A percentile compares a stretch with the other conserved stretches of the same genome.
phyloP scores from a whole-genome alignment of 176 grass and related monocot species.

The Melocanna baccifera region DNA sequence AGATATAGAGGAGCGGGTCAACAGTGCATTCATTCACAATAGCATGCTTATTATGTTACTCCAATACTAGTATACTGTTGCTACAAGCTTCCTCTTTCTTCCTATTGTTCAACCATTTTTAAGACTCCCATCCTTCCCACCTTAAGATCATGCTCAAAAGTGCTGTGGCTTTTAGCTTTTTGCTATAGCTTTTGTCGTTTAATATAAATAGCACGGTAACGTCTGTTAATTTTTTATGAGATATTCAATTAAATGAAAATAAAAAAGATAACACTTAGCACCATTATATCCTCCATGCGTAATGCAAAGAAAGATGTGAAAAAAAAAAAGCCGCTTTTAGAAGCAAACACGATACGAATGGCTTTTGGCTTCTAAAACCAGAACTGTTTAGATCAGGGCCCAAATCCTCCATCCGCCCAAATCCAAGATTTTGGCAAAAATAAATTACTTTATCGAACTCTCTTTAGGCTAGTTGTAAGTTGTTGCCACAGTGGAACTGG shows the following conservation, averaged over 20 bases:
- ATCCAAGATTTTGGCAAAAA: background rate
- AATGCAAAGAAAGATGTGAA: too few species aligned
- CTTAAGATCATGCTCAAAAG: background rate
- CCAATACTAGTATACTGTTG: background rate
- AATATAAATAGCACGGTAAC: too few species aligned
- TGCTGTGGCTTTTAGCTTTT: too few species aligned
- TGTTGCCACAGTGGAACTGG: background rate
- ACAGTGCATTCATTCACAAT: background rate
- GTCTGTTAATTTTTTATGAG: too few species aligned
- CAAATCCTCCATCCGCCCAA: background rate
- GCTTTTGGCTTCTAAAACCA: too few species aligned
- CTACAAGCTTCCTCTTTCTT: background rate
- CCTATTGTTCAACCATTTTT: background rate
- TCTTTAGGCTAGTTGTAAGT: background rate
- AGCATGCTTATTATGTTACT: conserved; percentile 6
- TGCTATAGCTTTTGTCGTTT: too few species aligned
- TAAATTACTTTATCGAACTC: background rate
- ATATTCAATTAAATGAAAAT: too few species aligned
- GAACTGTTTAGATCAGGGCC: too few species aligned
- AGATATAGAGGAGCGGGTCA: background rate
- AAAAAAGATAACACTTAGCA: too few species aligned
- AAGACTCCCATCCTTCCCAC: background rate
- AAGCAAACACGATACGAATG: too few species aligned
- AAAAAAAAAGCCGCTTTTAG: too few species aligned
- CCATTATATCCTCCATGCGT: too few species aligned